Evolutionary conservation across 1,139 yeast genomes (phyloP), one percentile per base, ranked within the genome.

Genomic region (Taphrina communis): DNA sequence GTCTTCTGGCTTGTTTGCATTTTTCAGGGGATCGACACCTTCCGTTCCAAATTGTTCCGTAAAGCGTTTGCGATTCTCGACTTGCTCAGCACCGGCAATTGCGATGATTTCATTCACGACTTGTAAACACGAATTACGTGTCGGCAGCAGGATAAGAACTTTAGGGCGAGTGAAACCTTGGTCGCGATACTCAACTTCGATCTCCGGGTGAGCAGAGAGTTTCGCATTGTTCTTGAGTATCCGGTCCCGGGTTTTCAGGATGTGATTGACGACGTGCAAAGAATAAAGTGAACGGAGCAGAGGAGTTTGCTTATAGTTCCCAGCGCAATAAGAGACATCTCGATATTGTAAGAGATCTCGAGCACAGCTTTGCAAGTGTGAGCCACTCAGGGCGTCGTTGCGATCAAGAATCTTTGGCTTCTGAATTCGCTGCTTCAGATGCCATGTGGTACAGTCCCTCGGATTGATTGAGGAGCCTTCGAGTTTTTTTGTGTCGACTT

Each of bases 121-220:
- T 69, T 87, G 86, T 76, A 85, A 86, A 59, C 96, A 91, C 2
- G 89, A 82, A 73, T 92, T 85, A 75, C 97, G 84, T 0, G 97
- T 91, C 8, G 99, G 98, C 61, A 91, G 80, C 50, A 94, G 79
- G 6, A 94, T 86, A 69, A 94, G 80, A 1, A 89, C 93, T 75
- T 92, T 93, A 0, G 99, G 97, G 71, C 98, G 83, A 0, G 97
- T 93, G 76, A 92, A 95, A 17, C 99, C 98, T 78, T 94, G 99
- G 77, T 94, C 99, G 70, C 96, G 81, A 71, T 84, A 82, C 74
- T 91, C 97, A 41, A 82, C 80, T 19, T 80, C 41, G 73, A 76
- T 70, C 5, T 70, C 72, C 7, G 71, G 71, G 2, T 70, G 59
- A 61, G 81, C 81, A 38, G 82, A 80, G 63, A 88, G 78, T 74